These are phyloP conservation scores for Suillus fuscotomentosus DNA, from an alignment of 768 basidiomycete species.

Conservation along the genomic window DNA sequence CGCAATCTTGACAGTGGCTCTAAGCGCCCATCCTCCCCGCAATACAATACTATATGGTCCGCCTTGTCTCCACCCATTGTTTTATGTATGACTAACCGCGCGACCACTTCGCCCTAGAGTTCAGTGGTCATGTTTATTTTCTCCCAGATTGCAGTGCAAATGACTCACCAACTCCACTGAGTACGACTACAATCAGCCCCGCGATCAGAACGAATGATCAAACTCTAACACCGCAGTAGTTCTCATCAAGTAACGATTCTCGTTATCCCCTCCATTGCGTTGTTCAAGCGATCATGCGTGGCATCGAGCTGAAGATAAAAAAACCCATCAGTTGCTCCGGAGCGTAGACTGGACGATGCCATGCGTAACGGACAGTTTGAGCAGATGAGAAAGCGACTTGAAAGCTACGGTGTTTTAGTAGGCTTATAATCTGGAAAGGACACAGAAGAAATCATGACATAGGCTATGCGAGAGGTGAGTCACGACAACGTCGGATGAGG, in stretches of 20 bases:
- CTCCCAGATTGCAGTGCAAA: too few species aligned
- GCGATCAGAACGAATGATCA: constrained; percentile 11
- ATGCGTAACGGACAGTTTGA: constrained; percentile 91
- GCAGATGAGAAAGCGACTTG: constrained; percentile 86
- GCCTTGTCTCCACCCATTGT: constrained; percentile 31
- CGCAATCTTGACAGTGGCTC: background rate
- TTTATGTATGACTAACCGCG: constrained; percentile 71
- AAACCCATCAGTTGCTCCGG: constrained; percentile 12
- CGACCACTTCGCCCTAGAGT: constrained; percentile 78
- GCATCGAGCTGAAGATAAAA: constrained; percentile 63
- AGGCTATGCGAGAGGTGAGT: constrained; percentile 75
- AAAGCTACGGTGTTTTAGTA: constrained; percentile 53
- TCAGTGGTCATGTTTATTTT: background rate
- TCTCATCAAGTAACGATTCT: constrained; percentile 66
- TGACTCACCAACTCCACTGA: constrained; percentile 75
- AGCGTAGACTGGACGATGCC: constrained; percentile 94
- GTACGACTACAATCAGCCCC: constrained; percentile 88
- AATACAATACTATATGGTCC: constrained; percentile 3
- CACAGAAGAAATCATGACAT: constrained; percentile 96
- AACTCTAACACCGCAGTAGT: constrained; percentile 26
- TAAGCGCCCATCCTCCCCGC: background rate
- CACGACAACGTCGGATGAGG: constrained; percentile 44
- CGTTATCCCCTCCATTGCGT: constrained; percentile 88
- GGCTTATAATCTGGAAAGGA: constrained; percentile 26
- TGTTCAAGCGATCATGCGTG: constrained; percentile 88